Base-by-base conservation (phyloP, 345 rosid species). In the Eucalyptus tenuipes region DNA sequence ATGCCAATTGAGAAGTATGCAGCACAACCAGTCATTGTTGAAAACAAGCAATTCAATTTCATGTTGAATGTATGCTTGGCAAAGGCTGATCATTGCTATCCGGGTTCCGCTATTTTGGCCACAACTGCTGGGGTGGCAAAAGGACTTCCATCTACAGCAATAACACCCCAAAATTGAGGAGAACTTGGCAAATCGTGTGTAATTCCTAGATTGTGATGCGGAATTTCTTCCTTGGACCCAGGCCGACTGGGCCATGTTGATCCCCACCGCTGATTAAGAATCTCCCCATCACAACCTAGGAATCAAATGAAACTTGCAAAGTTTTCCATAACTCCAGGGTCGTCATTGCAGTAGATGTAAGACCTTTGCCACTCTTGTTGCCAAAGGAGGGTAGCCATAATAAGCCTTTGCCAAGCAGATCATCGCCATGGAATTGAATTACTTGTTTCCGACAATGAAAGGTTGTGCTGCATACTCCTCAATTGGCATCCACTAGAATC, bases 401-500 rank as follows among this genome's bases (percentile, higher is more conserved):
- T 91, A 90, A 25, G 90, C 86, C 88, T 93, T 96, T 40, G 92
- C 89, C 87, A 88, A 86, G 92, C 99, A 97, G 79, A 50, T 50
- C 53, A 15, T 50, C 20, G 3, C 53, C 53, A 50, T 50, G 53
- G 85, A 68, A 71, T 89, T 90, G 93, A 97, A 95, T 52, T 91
- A 61, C 90, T 91, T 90, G 10, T 95, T 91, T 47, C 90, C 42
- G 49, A 88, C 88, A 87, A 94, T 91, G 88, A 89, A 95, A 7
- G 94, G 93, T 81, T 97, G 98, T 25, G 92, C 90, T 57, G 94
- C 93, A 61, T 96, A 96, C 27, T 95, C 97, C 45, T 93, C 87
- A 25, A 94, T 84, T 18, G 94, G 89, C 96, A 97, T 96, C 95
- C 98, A 97, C 98, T 96, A 91, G 50, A 52, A 88, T 24, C 15